Percentiles rank a stretch among this genome's conserved stretches.
Conservation (phyloP, 441 rosid genomes). For the Brassica balearica region DNA sequence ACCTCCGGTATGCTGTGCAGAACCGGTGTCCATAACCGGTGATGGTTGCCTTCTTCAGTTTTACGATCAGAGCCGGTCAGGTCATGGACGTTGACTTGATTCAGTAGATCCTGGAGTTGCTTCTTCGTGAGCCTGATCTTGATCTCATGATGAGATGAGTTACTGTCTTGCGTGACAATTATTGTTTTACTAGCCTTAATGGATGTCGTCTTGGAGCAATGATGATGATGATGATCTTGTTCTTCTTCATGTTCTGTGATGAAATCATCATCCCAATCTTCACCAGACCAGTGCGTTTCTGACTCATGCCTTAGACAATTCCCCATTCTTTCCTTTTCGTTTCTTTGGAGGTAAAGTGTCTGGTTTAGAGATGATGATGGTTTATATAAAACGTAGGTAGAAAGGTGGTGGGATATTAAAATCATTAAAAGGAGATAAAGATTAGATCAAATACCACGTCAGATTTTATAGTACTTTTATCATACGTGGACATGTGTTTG, state of each 20-base stretch:
- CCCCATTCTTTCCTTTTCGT: slow-evolving; percentile 32
- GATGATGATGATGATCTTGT: neutral
- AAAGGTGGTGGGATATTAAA: slow-evolving; percentile 39
- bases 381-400: slow-evolving; percentile 25
- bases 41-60: slow-evolving; percentile 10
- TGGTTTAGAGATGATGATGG: neutral
- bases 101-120: slow-evolving; percentile 39
- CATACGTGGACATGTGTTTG: slow-evolving; percentile 46
- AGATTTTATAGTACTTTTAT: slow-evolving; percentile 20
- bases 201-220: neutral
- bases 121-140: slow-evolving; percentile 48
- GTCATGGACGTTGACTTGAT: slow-evolving; percentile 41
- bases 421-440: slow-evolving; percentile 21
- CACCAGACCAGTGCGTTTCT: slow-evolving; percentile 48
- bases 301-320: slow-evolving; percentile 47
- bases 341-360: slow-evolving; percentile 28
- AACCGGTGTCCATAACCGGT: slow-evolving; percentile 43
- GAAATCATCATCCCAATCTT: slow-evolving; percentile 48
- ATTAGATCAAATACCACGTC: slow-evolving; percentile 39
- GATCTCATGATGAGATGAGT: slow-evolving; percentile 42
- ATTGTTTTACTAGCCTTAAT: slow-evolving; percentile 9
- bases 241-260: slow-evolving; percentile 15
- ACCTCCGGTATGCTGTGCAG: slow-evolving; percentile 47
- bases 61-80: slow-evolving; percentile 28
- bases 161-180: neutral